Evolutionary conservation across 495 filamentous ascomycete species (phyloP), one percentile per base, ranked within the genome.

Genomic region (Penicillium silybi): DNA sequence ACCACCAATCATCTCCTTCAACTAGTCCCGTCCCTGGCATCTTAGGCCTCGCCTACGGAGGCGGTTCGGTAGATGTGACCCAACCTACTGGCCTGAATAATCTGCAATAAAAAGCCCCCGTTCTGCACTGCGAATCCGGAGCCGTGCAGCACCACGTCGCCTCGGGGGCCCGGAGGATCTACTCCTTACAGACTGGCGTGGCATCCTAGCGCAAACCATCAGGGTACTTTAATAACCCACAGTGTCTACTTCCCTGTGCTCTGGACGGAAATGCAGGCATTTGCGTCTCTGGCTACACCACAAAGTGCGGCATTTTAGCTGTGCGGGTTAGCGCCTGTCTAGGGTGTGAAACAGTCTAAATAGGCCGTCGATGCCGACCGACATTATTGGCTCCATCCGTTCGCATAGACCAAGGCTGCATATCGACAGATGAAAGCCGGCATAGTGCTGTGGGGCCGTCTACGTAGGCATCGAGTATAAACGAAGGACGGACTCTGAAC

Each of bases 151-250:
- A 50, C 39, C 15, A 32, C 44, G n/a, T 19, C 35, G 8, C 41
- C 42, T 16, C 38, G 27, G 40, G 42, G 20, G 41, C 38, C 34
- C 34, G 48, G 58, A 51, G 46, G 43, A 48, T 54, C 48, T 45
- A 35, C 56, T 38, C 5, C 13, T 53, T 61, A 23, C 27, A 53
- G 54, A 35, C 52, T 58, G 51, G 57, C 43, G 54, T 34, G 22
- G 44, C 23, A 10, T 20, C 17, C 41, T 61, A 58, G 39, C 18
- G 44, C 26, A 11, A 19, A 35, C 40, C 23, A 17, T 48, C 45
- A 23, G 9, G 20, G 18, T 20, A 25, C 3, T 40, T 25, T 46
- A 44, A 25, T 29, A 40, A 13, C 54, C 50, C 45, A 25, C 45
- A 16, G 11, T 15, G 22, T 18, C 45, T 13, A 18, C 29, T 42